Conservation (phyloP, 2,329 filamentous ascomycete species). For the Hypoxylon sp. region DNA sequence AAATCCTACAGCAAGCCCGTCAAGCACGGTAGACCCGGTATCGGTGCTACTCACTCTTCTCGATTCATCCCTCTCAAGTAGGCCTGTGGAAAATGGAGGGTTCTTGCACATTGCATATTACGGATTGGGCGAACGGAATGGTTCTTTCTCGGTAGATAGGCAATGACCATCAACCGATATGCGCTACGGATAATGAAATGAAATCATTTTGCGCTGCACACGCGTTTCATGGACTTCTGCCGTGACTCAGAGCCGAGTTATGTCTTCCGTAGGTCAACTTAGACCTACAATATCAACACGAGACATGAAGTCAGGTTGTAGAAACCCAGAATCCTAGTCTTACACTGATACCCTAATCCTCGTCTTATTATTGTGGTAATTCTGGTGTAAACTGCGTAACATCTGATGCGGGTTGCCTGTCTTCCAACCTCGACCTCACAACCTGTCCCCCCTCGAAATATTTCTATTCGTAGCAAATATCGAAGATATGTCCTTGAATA, state of each 20-base stretch:
- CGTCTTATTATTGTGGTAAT: neutral
- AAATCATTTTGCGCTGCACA: slow-evolving; percentile 56
- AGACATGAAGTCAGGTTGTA: neutral
- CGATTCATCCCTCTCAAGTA: slow-evolving; percentile 99
- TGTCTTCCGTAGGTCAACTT: neutral
- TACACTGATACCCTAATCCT: neutral
- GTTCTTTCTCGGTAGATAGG: slow-evolving; percentile 65
- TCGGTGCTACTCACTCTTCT: slow-evolving; percentile 99
- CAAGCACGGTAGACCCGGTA: slow-evolving; percentile 99
- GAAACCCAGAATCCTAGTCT: neutral
- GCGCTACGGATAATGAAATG: slow-evolving; percentile 63
- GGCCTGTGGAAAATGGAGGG: slow-evolving; percentile 66
- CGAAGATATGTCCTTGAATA: neutral
- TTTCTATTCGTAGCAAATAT: neutral
- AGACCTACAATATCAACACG: neutral
- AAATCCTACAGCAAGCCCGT: slow-evolving; percentile 85
- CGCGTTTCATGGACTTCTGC: neutral
- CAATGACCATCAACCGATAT: slow-evolving; percentile 60
- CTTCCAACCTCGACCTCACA: too few relatives aligned
- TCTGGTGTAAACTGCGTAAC: neutral
- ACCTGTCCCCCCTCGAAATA: too few relatives aligned
- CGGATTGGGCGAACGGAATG: slow-evolving; percentile 71
- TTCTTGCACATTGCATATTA: slow-evolving; percentile 73
- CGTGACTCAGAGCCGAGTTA: slow-evolving; percentile 1
- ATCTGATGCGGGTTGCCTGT: neutral